Base-by-base conservation (phyloP, 2,329 filamentous ascomycete species). In the Taxawa tesnikishii region DNA sequence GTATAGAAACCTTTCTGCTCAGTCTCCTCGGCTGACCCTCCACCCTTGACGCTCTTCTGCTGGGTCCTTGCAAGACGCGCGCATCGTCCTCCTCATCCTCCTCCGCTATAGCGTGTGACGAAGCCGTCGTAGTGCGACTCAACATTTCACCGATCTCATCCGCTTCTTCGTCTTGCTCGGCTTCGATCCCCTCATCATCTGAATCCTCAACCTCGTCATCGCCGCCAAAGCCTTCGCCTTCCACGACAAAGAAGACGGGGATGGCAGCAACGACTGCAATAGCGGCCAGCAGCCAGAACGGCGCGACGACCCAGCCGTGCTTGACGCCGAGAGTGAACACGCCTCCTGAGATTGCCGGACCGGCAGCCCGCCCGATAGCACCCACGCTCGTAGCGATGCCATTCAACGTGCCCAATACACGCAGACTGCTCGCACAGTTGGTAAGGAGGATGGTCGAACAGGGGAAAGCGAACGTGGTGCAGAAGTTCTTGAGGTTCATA, bases 391-490 rank as follows among this genome's bases (percentile, higher is more conserved):
- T 94, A 0, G 84, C 87, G 39, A 94, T 75, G 3, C 88, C 90
- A 48, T 96, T 96, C 34, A 96, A 60, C 0, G 87, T 94, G 1
- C 85, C 87, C 4, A 96, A 68, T 7, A 93, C 72, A 26, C 70
- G 64, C 11, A 94, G 61, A 33, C 79, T 85, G 1, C 67, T 59
- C 4, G 84, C 84, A 7, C 79, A 83, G 57, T 94, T 94, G 16
- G 87, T 94, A 23, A 96, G 69, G 29, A 96, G 65, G 44, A 96
- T 94, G 5, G 83, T 93, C 15, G 73, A 79, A 47, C 83, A 90
- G 0, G 90, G 88, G 52, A 94, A 94, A 1, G 80, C 80, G 47
- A 94, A 79, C 41, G 92, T 90, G 37, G 77, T 75, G 24, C 70
- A 73, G 33, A 81, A 68, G 7, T 79, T 78, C 53, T 93, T 92